A percentile compares a stretch with the other conserved stretches of the same genome.
These are phyloP conservation scores for Heterobasidion annosum DNA, from an alignment of 1,284 basidiomycete species.

Conservation along the genomic window DNA sequence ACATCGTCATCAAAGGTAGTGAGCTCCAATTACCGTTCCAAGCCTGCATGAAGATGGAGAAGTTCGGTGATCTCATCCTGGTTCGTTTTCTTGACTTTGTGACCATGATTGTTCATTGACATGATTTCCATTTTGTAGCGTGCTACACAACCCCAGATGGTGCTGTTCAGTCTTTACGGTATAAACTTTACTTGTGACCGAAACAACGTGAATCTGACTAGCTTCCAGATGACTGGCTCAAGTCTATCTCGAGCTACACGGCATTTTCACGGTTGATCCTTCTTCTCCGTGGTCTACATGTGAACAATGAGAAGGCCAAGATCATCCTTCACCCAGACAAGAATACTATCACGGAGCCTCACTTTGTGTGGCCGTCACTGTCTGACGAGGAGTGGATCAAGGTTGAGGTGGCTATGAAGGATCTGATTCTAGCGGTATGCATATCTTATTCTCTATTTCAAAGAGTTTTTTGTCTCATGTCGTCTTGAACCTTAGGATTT, in stretches of 20 bases:
- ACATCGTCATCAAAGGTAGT: constrained; percentile 99
- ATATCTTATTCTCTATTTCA: background rate
- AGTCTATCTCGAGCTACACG: constrained; percentile 97
- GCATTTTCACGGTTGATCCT: constrained; percentile 98
- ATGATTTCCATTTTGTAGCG: constrained; percentile 30
- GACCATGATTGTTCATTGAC: background rate
- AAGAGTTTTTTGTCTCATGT: constrained; percentile 3
- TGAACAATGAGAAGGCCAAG: constrained; percentile 99
- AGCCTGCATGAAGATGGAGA: constrained; percentile 99
- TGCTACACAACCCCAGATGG: constrained; percentile 98
- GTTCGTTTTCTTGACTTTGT: constrained; percentile 27
- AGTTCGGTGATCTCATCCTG: constrained; percentile 96
- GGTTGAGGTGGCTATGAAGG: constrained; percentile 96
- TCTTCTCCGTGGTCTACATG: constrained; percentile 91
- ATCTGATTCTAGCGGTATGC: constrained; percentile 78
- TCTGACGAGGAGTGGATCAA: constrained; percentile 99
- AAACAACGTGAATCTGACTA: background rate
- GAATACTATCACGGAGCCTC: constrained; percentile 93
- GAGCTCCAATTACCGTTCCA: constrained; percentile 99
- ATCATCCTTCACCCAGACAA: constrained; percentile 89
- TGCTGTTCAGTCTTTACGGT: constrained; percentile 96
- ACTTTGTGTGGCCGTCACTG: constrained; percentile 97
- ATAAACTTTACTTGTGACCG: constrained; percentile 10
- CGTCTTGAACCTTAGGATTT: constrained; percentile 59
- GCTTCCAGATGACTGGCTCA: constrained; percentile 87